These are phyloP conservation scores for Nevesoporus exiguus DNA, from an alignment of 768 basidiomycete genomes.

Conservation along the genomic window DNA sequence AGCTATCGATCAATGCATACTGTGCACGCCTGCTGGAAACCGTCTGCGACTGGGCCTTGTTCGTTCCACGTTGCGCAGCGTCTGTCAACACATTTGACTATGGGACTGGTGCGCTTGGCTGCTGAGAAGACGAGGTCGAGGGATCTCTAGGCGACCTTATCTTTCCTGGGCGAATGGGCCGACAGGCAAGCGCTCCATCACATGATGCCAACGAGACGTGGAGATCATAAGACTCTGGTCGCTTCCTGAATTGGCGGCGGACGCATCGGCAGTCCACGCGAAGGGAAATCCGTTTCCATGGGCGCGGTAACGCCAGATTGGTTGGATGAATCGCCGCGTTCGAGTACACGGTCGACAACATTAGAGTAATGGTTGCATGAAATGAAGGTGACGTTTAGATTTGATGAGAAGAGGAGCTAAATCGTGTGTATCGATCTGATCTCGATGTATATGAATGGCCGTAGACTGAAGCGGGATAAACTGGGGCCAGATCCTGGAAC, in stretches of 20 bases:
- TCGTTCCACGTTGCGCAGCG: constrained; percentile 7
- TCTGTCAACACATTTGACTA: no score
- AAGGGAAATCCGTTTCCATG: background rate
- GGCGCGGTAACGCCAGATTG: background rate
- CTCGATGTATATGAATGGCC: background rate
- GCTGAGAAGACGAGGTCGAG: no score
- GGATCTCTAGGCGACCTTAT: no score
- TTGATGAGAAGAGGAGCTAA: background rate
- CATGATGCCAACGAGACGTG: constrained; percentile 5
- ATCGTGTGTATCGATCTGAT: background rate
- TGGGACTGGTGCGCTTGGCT: no score
- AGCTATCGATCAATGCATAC: no score
- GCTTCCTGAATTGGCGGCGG: constrained; percentile 2
- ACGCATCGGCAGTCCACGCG: background rate
- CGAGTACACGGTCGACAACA: no score
- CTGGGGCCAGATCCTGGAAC: background rate
- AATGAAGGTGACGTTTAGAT: constrained; percentile 1
- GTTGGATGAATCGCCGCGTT: background rate
- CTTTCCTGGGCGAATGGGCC: background rate
- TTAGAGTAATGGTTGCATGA: background rate
- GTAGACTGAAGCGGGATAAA: constrained; percentile 1
- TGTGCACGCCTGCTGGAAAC: no score
- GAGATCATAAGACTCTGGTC: background rate
- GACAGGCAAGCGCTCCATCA: constrained; percentile 3
- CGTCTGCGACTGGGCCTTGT: background rate